Evolutionary conservation across 352 stramenopile genomes (phyloP).

Genomic region (Phytophthora cryptogea): DNA sequence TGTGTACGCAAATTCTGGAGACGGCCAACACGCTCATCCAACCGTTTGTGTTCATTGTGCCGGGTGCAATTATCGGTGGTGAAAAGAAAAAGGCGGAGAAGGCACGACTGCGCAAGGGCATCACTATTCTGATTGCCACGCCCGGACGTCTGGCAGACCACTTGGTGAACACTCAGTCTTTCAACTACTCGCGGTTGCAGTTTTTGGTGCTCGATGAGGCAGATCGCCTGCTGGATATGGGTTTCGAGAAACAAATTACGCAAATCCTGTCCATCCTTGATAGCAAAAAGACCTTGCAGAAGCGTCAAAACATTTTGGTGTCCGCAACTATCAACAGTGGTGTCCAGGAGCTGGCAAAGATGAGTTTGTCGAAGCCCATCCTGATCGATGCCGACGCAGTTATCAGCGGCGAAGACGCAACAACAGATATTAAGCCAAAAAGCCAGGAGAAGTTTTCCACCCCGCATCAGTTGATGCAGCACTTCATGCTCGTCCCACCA

Average conservation of each 20-base stretch:
- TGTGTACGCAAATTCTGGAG: slow-evolving; percentile 96
- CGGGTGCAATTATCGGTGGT: slow-evolving; percentile 93
- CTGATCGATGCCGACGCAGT: slow-evolving; percentile 76
- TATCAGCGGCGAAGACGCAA: slow-evolving; percentile 21
- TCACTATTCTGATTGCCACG: slow-evolving; percentile 97
- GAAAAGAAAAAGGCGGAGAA: slow-evolving; percentile 93
- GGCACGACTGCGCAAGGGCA: slow-evolving; percentile 87
- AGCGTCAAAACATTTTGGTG: slow-evolving; percentile 84
- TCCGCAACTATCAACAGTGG: slow-evolving; percentile 90
- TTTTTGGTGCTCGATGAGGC: slow-evolving; percentile 99
- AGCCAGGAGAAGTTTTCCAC: slow-evolving; percentile 81
- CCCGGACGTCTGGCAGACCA: slow-evolving; percentile 96
- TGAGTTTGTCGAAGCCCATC: slow-evolving; percentile 80
- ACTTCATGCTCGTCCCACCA: slow-evolving; percentile 95
- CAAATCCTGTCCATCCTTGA: slow-evolving; percentile 96
- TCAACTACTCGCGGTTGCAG: slow-evolving; percentile 90
- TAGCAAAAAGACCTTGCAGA: slow-evolving; percentile 83
- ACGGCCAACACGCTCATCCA: slow-evolving; percentile 94
- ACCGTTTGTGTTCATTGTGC: slow-evolving; percentile 90
- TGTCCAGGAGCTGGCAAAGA: slow-evolving; percentile 80
- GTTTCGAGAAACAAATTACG: slow-evolving; percentile 99
- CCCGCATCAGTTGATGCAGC: slow-evolving; percentile 94
- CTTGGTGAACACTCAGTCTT: slow-evolving; percentile 94
- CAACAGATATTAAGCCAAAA: slow-evolving; percentile 12
- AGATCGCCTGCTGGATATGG: slow-evolving; percentile 99